Percentiles rank a stretch among this genome's conserved stretches.
These are phyloP conservation scores for Scheffersomyces spartinae DNA, from an alignment of 805 yeast genomes.

Conservation along the genomic window DNA sequence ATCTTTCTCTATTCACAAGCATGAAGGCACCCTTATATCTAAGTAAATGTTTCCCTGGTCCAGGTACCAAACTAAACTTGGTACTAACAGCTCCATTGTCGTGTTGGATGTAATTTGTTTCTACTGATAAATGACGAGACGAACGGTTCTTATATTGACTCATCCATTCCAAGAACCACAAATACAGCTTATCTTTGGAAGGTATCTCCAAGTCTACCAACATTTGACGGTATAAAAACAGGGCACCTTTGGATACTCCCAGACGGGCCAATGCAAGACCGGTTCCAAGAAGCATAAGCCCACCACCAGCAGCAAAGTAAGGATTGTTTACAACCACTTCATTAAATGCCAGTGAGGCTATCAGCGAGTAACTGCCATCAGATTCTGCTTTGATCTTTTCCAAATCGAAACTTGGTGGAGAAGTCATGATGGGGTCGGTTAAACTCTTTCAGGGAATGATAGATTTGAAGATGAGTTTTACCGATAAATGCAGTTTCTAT, in stretches of 20 bases:
- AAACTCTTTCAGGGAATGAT: too few species aligned
- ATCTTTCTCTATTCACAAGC: slow-evolving; percentile 80
- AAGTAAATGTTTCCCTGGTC: slow-evolving; percentile 90
- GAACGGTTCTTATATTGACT: slow-evolving; percentile 61
- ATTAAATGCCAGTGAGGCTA: slow-evolving; percentile 29
- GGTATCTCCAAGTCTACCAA: slow-evolving; percentile 90
- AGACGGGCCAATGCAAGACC: slow-evolving; percentile 68
- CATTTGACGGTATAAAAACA: slow-evolving; percentile 67
- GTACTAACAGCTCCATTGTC: slow-evolving; percentile 88
- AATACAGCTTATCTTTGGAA: slow-evolving; percentile 83
- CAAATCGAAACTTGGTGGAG: slow-evolving; percentile 15
- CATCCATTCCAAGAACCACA: slow-evolving; percentile 98
- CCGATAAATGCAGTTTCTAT: too few species aligned
- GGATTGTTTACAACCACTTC: slow-evolving; percentile 65
- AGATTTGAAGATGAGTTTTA: too few species aligned
- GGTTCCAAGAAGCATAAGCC: slow-evolving; percentile 91
- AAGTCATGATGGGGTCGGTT: not conserved
- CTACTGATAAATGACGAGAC: slow-evolving; percentile 82
- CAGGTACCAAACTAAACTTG: slow-evolving; percentile 85
- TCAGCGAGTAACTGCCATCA: slow-evolving; percentile 26
- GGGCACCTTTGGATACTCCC: slow-evolving; percentile 50
- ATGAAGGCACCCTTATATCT: slow-evolving; percentile 80
- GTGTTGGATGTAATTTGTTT: slow-evolving; percentile 77
- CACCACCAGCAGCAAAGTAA: slow-evolving; percentile 98
- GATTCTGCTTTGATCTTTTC: slow-evolving; percentile 22